These are phyloP conservation scores for Pulveroboletus sp. DNA, from an alignment of 768 basidiomycete species.

Conservation along the genomic window DNA sequence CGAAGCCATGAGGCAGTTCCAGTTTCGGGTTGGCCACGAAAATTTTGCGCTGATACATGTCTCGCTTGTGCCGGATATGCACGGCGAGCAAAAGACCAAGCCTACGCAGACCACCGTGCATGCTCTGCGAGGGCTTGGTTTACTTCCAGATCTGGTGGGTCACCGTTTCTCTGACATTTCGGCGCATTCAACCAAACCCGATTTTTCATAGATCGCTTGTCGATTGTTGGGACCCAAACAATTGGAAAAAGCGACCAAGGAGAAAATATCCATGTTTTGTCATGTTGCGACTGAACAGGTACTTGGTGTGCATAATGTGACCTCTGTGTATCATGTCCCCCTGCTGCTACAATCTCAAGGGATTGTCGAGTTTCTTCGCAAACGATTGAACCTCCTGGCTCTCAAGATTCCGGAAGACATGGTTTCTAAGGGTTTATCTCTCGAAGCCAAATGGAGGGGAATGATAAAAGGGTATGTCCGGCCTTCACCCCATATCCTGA, in stretches of 20 bases:
- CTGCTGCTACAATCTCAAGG: conserved; percentile 89
- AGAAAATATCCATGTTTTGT: conserved; percentile 99
- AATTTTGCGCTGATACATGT: conserved; percentile 98
- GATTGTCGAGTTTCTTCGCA: conserved; percentile 79
- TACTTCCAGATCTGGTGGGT: conserved; percentile 87
- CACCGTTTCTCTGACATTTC: background rate
- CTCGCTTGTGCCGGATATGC: conserved; percentile 96
- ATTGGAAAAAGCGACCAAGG: conserved; percentile 80
- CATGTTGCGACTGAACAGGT: conserved; percentile 89
- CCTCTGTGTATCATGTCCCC: conserved; percentile 96
- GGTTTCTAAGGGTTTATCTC: conserved; percentile 53
- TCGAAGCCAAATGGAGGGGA: conserved; percentile 77
- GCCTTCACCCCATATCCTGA: background rate
- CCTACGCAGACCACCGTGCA: conserved; percentile 97
- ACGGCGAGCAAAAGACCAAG: conserved; percentile 99
- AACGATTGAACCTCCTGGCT: conserved; percentile 69
- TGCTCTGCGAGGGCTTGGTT: conserved; percentile 85
- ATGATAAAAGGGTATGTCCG: conserved; percentile 70
- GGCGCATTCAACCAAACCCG: background rate
- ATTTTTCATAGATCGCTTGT: conserved; percentile 77
- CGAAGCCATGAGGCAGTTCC: conserved; percentile 99
- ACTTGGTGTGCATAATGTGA: conserved; percentile 92
- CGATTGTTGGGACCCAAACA: conserved; percentile 77
- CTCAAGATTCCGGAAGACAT: conserved; percentile 54
- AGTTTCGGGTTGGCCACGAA: conserved; percentile 93